Conservation (phyloP, 2,329 filamentous ascomycete genomes). For the Colletotrichum ledebouriae region DNA sequence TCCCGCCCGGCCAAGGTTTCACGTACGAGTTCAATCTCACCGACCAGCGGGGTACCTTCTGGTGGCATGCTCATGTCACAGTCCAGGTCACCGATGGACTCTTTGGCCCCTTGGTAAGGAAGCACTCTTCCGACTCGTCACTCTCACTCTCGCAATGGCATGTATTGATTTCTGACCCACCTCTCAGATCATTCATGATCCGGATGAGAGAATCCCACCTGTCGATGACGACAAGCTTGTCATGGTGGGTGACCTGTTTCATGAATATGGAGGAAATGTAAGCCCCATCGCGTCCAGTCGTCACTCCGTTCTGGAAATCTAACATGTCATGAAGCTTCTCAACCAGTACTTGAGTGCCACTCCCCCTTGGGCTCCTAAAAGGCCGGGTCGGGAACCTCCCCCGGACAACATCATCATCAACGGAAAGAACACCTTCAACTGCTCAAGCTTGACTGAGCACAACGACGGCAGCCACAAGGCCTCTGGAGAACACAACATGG, state of each 20-base stretch:
- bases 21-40: conserved; percentile 71
- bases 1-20: conserved; percentile 67
- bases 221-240: conserved; percentile 54
- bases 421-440: conserved; percentile 54
- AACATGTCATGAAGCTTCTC: conserved; percentile 51
- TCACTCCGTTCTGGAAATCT: conserved; percentile 4
- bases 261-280: conserved; percentile 52
- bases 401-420: conserved; percentile 58
- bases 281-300: conserved; percentile 26
- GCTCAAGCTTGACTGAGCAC: conserved; percentile 42
- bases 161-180: not conserved
- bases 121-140: not conserved
- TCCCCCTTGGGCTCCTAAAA: conserved; percentile 50
- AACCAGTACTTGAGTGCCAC: conserved; percentile 48
- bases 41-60: conserved; percentile 70
- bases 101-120: conserved; percentile 40
- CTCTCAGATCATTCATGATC: conserved; percentile 53
- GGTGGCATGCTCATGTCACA: conserved; percentile 70
- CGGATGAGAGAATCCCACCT: conserved; percentile 48
- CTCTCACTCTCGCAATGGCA: no score
- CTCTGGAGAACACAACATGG: conserved; percentile 19
- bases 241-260: conserved; percentile 56
- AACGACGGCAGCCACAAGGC: conserved; percentile 44
- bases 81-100: conserved; percentile 41
- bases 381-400: conserved; percentile 56